Percentiles rank a stretch among this genome's conserved stretches.
These are phyloP conservation scores for Capillidium heterosporum DNA, from an alignment of 371 early-diverging fungal species.

Conservation along the genomic window DNA sequence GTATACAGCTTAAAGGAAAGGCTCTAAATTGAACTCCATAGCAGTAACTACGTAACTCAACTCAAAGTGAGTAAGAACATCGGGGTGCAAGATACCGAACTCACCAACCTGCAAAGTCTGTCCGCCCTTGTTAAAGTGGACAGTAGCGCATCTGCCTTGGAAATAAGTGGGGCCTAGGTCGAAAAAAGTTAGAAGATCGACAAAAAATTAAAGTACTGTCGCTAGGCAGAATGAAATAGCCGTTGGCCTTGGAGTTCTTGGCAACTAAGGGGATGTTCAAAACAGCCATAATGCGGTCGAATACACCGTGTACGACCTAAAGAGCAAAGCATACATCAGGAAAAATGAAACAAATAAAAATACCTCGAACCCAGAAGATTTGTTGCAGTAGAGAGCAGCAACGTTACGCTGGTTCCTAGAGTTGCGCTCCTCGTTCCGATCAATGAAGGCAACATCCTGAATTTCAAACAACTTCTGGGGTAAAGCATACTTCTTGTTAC, in stretches of 20 bases:
- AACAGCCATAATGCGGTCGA: conserved; percentile 81
- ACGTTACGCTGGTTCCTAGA: conserved; percentile 86
- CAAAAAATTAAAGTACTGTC: conserved; percentile 1
- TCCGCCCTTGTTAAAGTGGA: conserved; percentile 40
- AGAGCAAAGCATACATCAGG: not conserved
- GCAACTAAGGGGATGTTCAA: conserved; percentile 32
- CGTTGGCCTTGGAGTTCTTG: conserved; percentile 19
- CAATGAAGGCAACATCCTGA: conserved; percentile 87
- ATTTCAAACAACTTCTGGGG: conserved; percentile 97
- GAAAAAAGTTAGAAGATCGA: not conserved
- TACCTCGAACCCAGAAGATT: conserved; percentile 83
- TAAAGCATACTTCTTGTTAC: conserved; percentile 80
- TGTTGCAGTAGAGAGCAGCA: conserved; percentile 74
- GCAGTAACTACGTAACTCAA: conserved; percentile 72
- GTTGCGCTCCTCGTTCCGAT: conserved; percentile 53
- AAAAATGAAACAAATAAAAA: not conserved
- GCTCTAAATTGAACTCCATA: conserved; percentile 89
- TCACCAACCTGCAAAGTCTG: conserved; percentile 47
- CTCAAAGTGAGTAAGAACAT: conserved; percentile 71
- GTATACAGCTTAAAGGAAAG: conserved; percentile 88
- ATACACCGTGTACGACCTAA: conserved; percentile 70
- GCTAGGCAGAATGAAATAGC: conserved; percentile 51
- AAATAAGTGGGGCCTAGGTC: conserved; percentile 63
- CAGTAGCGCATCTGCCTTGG: conserved; percentile 79
- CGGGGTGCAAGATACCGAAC: conserved; percentile 89